Conservation (phyloP, 2,329 filamentous ascomycete species). For the Incumbomyces delicatus region DNA sequence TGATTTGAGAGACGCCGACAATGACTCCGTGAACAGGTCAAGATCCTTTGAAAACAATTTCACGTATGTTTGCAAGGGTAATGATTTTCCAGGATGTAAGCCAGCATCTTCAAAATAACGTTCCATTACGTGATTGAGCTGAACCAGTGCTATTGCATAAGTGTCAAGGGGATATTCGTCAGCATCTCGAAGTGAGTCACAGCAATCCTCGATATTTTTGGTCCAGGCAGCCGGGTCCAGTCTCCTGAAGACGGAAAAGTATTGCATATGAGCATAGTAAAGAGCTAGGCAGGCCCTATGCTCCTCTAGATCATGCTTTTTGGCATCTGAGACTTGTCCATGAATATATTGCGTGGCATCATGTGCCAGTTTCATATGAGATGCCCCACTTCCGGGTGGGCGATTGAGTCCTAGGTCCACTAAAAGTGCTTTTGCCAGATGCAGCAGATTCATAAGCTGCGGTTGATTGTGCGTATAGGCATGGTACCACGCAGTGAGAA, state of each 20-base stretch:
- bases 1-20: constrained; percentile 5
- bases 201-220: constrained; percentile 43
- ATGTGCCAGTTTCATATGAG: neutral
- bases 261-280: neutral
- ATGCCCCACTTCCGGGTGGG: constrained; percentile 1
- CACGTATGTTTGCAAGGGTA: constrained; percentile 23
- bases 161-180: constrained; percentile 41
- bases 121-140: constrained; percentile 43
- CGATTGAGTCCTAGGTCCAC: constrained; percentile 27
- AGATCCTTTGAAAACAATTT: constrained; percentile 40
- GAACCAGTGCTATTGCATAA: constrained; percentile 39
- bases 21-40: constrained; percentile 16
- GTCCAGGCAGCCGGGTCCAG: constrained; percentile 43
- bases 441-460: constrained; percentile 26
- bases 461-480: constrained; percentile 25
- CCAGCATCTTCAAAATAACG: constrained; percentile 16
- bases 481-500: constrained; percentile 22
- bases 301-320: constrained; percentile 36
- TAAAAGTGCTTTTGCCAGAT: constrained; percentile 29
- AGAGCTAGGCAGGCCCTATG: constrained; percentile 38
- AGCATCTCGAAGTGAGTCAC: constrained; percentile 35
- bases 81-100: constrained; percentile 9
- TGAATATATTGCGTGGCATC: neutral
- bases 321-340: neutral
- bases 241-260: constrained; percentile 25